Percentiles rank a stretch among this genome's conserved stretches.
Evolutionary conservation across 2,329 filamentous ascomycete species (phyloP).

Genomic region (Trichoderma atroviride): DNA sequence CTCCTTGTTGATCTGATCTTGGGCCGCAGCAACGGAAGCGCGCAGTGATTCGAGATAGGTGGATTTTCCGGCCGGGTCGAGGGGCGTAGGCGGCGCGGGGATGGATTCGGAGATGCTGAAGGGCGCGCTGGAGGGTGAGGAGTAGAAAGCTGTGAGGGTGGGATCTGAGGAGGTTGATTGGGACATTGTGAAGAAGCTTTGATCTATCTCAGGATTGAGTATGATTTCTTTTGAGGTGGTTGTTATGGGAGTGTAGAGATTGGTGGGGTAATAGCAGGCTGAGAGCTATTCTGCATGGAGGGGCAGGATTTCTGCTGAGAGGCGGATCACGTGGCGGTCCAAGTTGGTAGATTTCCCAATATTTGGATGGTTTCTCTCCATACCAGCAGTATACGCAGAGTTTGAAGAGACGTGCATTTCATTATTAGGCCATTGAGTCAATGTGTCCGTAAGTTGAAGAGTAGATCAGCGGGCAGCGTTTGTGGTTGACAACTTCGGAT

Average conservation of each 20-base stretch:
- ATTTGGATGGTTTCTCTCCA: background rate
- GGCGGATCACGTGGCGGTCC: conserved; percentile 13
- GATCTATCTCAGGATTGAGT: background rate
- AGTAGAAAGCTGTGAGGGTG: conserved; percentile 55
- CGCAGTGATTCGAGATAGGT: conserved; percentile 64
- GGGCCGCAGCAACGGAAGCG: conserved; percentile 58
- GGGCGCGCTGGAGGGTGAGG: conserved; percentile 51
- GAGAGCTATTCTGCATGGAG: conserved; percentile 23
- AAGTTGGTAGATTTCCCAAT: background rate
- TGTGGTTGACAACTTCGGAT: background rate
- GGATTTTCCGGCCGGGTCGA: conserved; percentile 53
- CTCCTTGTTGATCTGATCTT: conserved; percentile 69
- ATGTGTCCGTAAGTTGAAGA: background rate
- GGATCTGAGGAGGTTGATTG: background rate
- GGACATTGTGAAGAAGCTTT: background rate
- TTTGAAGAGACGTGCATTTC: background rate
- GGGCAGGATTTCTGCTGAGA: background rate
- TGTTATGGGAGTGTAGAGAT: conserved; percentile 21
- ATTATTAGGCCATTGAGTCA: no score
- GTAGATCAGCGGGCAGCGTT: background rate
- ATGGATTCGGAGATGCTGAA: conserved; percentile 49
- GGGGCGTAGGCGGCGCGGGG: conserved; percentile 38
- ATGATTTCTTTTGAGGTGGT: background rate
- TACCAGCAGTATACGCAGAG: background rate
- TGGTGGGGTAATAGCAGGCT: conserved; percentile 27